A percentile compares a stretch with the other conserved stretches of the same genome.
Evolutionary conservation across 2,329 filamentous ascomycete species (phyloP).

Genomic region (Botrytis cinerea): DNA sequence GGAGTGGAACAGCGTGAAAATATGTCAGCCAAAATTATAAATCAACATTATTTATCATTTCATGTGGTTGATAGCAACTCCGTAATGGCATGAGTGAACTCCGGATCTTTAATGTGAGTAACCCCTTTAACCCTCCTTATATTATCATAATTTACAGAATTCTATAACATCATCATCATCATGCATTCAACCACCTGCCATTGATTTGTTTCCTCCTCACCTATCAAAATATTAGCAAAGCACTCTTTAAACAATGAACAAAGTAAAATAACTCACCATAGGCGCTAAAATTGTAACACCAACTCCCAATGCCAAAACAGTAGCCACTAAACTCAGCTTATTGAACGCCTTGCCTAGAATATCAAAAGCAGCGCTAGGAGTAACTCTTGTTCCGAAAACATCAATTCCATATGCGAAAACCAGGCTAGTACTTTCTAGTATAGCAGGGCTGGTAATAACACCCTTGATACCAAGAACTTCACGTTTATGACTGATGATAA

Average conservation of each 20-base stretch:
- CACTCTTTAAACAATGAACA: neutral
- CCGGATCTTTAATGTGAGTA: too few species aligned
- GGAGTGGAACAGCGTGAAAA: neutral
- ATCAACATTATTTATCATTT: neutral
- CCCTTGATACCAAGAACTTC: conserved; percentile 75
- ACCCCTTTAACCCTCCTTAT: neutral
- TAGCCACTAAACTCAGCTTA: conserved; percentile 80
- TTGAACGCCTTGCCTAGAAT: conserved; percentile 92
- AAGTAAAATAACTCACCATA: conserved; percentile 63
- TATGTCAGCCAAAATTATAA: neutral
- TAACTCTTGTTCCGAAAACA: conserved; percentile 80
- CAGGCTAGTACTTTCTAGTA: conserved; percentile 89
- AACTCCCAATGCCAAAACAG: conserved; percentile 75
- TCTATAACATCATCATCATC: conserved; percentile 29
- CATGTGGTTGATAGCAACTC: neutral
- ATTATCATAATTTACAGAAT: conserved; percentile 19
- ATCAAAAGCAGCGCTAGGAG: conserved; percentile 90
- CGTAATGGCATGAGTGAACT: neutral
- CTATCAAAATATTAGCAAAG: conserved; percentile 46
- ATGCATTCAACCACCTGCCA: conserved; percentile 54
- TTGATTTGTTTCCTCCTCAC: conserved; percentile 70
- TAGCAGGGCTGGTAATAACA: conserved; percentile 73
- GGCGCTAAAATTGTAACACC: conserved; percentile 80
- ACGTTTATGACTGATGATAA: conserved; percentile 76
- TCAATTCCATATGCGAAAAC: conserved; percentile 88